Percentiles rank a stretch among this genome's conserved stretches.
Evolutionary conservation across 1,284 basidiomycete species (phyloP).

Genomic region (Microbotryum lychnidis-dioicae): DNA sequence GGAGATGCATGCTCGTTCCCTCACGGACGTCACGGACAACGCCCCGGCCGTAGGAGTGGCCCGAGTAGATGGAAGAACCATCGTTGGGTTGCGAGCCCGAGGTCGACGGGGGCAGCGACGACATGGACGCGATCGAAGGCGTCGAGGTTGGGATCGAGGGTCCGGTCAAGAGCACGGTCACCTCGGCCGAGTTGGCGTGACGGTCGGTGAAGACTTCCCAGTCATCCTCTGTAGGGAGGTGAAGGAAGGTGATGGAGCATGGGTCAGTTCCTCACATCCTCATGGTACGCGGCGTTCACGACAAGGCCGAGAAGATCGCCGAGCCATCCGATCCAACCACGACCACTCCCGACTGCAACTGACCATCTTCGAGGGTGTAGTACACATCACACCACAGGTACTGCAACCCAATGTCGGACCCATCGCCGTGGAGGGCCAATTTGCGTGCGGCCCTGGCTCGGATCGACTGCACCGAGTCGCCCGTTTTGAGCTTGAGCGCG

Average conservation of each 20-base stretch:
- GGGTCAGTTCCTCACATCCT: background rate
- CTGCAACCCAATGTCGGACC: constrained; percentile 17
- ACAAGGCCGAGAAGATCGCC: background rate
- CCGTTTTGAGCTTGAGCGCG: constrained; percentile 32
- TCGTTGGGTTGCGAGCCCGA: constrained; percentile 13
- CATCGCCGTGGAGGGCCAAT: constrained; percentile 21
- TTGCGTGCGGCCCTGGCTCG: constrained; percentile 20
- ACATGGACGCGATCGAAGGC: constrained; percentile 29
- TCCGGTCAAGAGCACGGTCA: constrained; percentile 26
- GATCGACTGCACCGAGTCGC: constrained; percentile 23
- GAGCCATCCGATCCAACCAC: background rate
- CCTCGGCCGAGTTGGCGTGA: constrained; percentile 24
- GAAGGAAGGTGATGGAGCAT: too few species aligned
- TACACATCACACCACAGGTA: constrained; percentile 32
- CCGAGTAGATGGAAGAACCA: constrained; percentile 22
- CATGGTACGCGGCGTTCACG: background rate
- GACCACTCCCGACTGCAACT: background rate
- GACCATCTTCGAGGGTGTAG: constrained; percentile 35
- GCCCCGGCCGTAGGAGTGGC: constrained; percentile 16
- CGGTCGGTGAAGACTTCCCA: constrained; percentile 31
- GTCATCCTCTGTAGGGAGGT: constrained; percentile 31
- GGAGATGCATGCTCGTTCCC: constrained; percentile 26
- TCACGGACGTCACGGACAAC: background rate
- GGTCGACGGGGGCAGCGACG: constrained; percentile 25
- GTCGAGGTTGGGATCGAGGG: constrained; percentile 28